Percentiles rank a stretch among this genome's conserved stretches.
These are phyloP conservation scores for Oxytropis ochrocephala DNA, from an alignment of 306 rosid species.

Conservation along the genomic window DNA sequence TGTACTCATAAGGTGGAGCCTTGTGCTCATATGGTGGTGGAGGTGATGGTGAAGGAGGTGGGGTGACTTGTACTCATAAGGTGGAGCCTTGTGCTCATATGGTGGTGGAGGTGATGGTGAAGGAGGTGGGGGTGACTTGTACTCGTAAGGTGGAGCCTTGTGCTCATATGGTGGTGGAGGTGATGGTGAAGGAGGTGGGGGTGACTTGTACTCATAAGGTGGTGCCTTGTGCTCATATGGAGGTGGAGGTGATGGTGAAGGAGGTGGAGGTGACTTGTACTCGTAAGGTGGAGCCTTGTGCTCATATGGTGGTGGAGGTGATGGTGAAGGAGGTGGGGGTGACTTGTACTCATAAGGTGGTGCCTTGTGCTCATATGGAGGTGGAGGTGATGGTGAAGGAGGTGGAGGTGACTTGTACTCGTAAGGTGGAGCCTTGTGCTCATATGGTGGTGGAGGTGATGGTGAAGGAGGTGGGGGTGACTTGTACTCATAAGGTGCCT, in stretches of 20 bases:
- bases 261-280: conserved; percentile 29
- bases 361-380: conserved; percentile 17
- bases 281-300: conserved; percentile 21
- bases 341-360: conserved; percentile 28
- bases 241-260: conserved; percentile 5
- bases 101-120: conserved; percentile 18
- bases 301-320: conserved; percentile 33
- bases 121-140: conserved; percentile 44
- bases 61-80: neutral
- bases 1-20: neutral
- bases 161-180: conserved; percentile 8
- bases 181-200: conserved; percentile 30
- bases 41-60: conserved; percentile 27
- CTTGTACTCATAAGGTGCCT: conserved; percentile 14
- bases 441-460: conserved; percentile 15
- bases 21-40: conserved; percentile 13
- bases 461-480: conserved; percentile 26
- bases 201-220: conserved; percentile 31
- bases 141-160: conserved; percentile 20
- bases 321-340: conserved; percentile 46
- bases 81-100: conserved; percentile 24
- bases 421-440: conserved; percentile 22
- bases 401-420: conserved; percentile 42
- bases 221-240: conserved; percentile 27
- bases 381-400: conserved; percentile 21